Percentiles rank a stretch among this genome's conserved stretches.
These are phyloP conservation scores for Botrytis fragariae DNA, from an alignment of 2,329 filamentous ascomycete species.

Conservation along the genomic window DNA sequence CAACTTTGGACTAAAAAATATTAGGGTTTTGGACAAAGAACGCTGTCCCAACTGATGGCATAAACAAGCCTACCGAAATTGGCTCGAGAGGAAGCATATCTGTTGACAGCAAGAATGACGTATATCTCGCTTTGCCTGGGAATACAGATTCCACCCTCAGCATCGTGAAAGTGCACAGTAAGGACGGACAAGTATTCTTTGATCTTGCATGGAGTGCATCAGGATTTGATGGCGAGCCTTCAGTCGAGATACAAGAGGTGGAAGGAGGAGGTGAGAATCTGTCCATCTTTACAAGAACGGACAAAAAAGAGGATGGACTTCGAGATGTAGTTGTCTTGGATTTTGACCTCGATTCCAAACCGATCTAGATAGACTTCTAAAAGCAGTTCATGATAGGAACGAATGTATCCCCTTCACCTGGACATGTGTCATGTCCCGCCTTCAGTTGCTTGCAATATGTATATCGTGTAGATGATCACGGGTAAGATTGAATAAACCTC, in stretches of 20 bases:
- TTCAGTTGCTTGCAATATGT: not conserved
- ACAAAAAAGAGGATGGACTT: conserved; percentile 6
- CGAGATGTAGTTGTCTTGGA: conserved; percentile 30
- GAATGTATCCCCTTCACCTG: not conserved
- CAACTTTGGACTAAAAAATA: conserved; percentile 8
- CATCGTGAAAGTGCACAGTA: conserved; percentile 24
- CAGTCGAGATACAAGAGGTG: conserved; percentile 29
- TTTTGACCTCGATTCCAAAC: conserved; percentile 17
- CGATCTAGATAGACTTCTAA: not conserved
- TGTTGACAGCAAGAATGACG: conserved; percentile 25
- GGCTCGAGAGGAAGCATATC: conserved; percentile 30
- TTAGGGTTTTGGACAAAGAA: conserved; percentile 29
- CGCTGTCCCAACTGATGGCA: conserved; percentile 17
- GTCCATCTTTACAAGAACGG: conserved; percentile 32
- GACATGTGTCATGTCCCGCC: not conserved
- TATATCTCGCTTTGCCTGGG: conserved; percentile 30
- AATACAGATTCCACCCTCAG: conserved; percentile 30
- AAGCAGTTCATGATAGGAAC: not conserved
- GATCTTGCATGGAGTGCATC: conserved; percentile 26
- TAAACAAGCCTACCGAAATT: conserved; percentile 26
- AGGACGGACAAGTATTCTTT: conserved; percentile 19
- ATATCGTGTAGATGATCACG: not conserved
- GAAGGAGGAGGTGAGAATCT: conserved; percentile 25
- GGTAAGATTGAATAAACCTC: not conserved
- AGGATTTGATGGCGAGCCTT: conserved; percentile 33